These are phyloP conservation scores for Solanum verrucosum DNA, from an alignment of 257 asterid species.

Conservation along the genomic window DNA sequence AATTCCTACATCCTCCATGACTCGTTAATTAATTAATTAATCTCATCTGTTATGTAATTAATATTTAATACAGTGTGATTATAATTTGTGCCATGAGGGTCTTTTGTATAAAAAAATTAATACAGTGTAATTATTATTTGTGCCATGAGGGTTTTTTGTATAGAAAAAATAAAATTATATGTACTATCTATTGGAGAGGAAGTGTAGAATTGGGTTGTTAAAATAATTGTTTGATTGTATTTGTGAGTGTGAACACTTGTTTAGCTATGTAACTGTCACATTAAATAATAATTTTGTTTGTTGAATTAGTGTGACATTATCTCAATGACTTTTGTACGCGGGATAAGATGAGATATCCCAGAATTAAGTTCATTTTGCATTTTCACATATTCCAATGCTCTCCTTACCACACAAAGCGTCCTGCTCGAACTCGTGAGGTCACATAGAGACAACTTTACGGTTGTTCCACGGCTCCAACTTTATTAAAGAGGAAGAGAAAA, in stretches of 20 bases:
- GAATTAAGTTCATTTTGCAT: background rate
- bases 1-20: conserved; percentile 14
- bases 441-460: background rate
- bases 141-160: background rate
- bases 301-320: background rate
- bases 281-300: background rate
- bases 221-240: background rate
- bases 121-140: background rate
- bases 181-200: background rate
- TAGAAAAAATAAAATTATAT: too few relatives aligned
- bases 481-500: background rate
- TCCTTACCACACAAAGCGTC: background rate
- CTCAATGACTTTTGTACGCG: background rate
- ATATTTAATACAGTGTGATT: background rate
- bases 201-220: background rate
- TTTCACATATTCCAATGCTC: background rate
- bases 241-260: background rate
- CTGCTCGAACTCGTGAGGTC: background rate
- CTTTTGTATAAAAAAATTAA: too few relatives aligned
- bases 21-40: conserved; percentile 11
- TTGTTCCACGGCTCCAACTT: background rate
- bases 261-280: background rate
- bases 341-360: background rate
- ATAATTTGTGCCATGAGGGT: background rate
- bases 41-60: background rate